Evolutionary conservation across 441 rosid genomes (phyloP).

Genomic region (Hura crepitans): DNA sequence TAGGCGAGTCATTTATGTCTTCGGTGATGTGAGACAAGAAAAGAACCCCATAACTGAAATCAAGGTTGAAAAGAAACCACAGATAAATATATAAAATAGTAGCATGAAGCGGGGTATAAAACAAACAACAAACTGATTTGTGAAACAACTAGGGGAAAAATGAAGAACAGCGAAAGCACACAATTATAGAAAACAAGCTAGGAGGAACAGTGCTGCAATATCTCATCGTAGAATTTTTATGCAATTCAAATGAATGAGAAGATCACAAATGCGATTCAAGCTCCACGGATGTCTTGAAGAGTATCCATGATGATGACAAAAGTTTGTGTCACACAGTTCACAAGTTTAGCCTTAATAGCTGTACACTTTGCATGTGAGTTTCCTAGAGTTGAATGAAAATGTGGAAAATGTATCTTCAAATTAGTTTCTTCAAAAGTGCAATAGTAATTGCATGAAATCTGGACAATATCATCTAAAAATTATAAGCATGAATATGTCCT

Average conservation of each 20-base stretch:
- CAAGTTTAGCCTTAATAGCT: background rate
- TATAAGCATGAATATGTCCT: background rate
- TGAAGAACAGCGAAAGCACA: background rate
- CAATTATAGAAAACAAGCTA: background rate
- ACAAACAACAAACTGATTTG: background rate
- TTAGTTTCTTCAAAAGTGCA: background rate
- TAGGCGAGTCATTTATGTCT: conserved; percentile 58
- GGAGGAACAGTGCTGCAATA: background rate
- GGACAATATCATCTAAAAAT: conserved; percentile 8
- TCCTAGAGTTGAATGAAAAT: background rate
- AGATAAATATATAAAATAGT: conserved; percentile 19
- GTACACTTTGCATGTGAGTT: background rate
- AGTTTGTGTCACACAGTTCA: background rate
- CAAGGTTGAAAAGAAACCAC: conserved; percentile 12
- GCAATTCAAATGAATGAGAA: background rate
- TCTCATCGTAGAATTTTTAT: too few relatives aligned
- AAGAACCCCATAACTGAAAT: conserved; percentile 63
- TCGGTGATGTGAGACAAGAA: conserved; percentile 75
- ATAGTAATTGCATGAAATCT: background rate
- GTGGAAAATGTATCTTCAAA: background rate
- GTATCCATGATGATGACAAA: background rate
- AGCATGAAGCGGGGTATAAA: conserved; percentile 7
- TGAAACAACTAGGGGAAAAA: background rate
- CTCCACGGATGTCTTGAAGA: background rate
- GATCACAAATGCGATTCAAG: background rate